These are phyloP conservation scores for Diaporthe citrichinensis DNA, from an alignment of 2,329 filamentous ascomycete species.

Conservation along the genomic window DNA sequence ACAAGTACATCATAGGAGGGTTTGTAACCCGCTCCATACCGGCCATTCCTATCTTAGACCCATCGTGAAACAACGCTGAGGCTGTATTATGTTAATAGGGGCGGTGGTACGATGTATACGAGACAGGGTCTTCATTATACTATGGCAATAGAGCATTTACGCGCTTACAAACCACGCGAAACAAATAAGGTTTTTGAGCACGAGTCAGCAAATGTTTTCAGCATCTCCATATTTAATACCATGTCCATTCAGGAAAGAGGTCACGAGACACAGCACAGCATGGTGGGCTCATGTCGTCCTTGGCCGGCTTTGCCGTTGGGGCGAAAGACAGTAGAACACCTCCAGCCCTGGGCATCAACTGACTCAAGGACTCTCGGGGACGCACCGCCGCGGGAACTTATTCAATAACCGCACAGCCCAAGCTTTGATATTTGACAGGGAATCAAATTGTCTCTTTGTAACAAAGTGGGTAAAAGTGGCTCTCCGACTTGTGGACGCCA, in stretches of 20 bases:
- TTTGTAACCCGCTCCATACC: too few species aligned
- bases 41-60: background rate
- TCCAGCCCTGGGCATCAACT: background rate
- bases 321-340: background rate
- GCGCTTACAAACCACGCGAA: background rate
- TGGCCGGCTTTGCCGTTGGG: conserved; percentile 1
- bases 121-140: background rate
- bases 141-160: background rate
- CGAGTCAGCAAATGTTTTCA: background rate
- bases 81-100: background rate
- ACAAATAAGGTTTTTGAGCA: background rate
- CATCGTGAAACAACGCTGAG: background rate
- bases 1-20: background rate
- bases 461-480: background rate
- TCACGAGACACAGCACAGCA: background rate
- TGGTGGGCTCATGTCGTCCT: background rate
- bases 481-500: background rate
- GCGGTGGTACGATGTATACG: background rate
- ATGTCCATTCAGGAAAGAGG: background rate
- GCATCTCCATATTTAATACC: background rate
- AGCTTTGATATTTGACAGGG: background rate
- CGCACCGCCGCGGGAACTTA: background rate
- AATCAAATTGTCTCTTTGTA: background rate
- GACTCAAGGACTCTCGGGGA: background rate
- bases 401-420: background rate